These are phyloP conservation scores for Sicyos baderoa DNA, from an alignment of 306 rosid species.

Conservation along the genomic window DNA sequence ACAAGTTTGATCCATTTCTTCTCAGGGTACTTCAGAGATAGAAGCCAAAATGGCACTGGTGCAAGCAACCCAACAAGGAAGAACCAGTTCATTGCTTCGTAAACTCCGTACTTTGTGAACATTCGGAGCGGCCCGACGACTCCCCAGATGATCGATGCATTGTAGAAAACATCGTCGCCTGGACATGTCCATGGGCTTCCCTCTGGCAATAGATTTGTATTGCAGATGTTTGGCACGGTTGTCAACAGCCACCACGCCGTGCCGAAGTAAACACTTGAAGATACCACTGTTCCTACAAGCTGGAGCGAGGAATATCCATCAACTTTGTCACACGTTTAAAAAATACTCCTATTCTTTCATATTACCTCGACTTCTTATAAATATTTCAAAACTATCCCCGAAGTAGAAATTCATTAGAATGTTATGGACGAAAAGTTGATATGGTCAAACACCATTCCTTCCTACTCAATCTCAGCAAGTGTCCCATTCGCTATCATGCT, in stretches of 20 bases:
- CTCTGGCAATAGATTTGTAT: conserved; percentile 17
- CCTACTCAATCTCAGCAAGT: too few relatives aligned
- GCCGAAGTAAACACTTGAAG: conserved; percentile 34
- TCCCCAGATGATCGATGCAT: conserved; percentile 43
- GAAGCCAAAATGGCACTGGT: conserved; percentile 32
- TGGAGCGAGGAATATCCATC: not conserved
- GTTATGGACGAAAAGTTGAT: too few relatives aligned
- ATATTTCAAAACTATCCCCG: too few relatives aligned
- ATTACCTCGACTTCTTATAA: too few relatives aligned
- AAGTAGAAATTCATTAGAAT: too few relatives aligned
- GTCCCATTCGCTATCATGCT: too few relatives aligned
- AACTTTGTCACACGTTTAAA: too few relatives aligned
- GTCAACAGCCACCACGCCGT: conserved; percentile 47
- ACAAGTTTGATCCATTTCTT: conserved; percentile 28
- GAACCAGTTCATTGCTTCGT: conserved; percentile 38
- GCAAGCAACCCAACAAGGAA: conserved; percentile 32
- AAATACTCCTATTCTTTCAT: too few relatives aligned
- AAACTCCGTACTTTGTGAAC: conserved; percentile 30
- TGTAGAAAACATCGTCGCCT: conserved; percentile 35
- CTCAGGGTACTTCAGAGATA: conserved; percentile 23
- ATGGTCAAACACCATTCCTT: too few relatives aligned
- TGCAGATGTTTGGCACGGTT: conserved; percentile 29
- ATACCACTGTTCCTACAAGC: conserved; percentile 37
- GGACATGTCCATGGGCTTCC: conserved; percentile 56
- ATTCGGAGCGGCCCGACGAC: conserved; percentile 33